phyloP scores from a whole-genome alignment of 2,329 filamentous ascomycete genomes.

The Rhinocladiella similis region DNA sequence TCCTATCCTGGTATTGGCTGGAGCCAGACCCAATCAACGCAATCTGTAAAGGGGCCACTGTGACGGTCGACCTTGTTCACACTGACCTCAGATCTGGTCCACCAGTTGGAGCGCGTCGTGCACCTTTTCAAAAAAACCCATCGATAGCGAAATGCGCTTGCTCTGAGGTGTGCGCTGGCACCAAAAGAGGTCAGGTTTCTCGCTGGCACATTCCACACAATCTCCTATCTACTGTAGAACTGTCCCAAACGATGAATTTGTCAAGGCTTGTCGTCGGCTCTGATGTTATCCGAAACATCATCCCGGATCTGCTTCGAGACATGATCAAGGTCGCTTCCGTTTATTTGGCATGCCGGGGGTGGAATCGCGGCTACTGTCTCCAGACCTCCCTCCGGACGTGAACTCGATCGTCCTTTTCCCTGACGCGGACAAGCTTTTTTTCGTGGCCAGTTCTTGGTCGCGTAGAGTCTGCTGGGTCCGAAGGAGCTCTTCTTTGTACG shows the following conservation, averaged over 20 bases:
- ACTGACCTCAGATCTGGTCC: conserved; percentile 1
- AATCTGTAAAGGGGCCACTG: background rate
- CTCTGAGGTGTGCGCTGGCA: conserved; percentile 4
- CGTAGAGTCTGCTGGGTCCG: conserved; percentile 41
- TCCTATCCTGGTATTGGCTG: conserved; percentile 20
- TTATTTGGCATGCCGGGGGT: conserved; percentile 21
- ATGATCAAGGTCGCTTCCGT: conserved; percentile 21
- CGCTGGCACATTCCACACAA: background rate
- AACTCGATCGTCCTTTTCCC: conserved; percentile 31
- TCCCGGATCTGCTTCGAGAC: background rate
- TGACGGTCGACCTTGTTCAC: conserved; percentile 13
- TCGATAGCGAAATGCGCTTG: background rate
- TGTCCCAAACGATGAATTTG: too few relatives aligned
- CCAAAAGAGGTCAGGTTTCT: background rate
- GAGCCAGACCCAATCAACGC: conserved; percentile 8
- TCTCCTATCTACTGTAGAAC: background rate
- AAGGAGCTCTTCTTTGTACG: conserved; percentile 48
- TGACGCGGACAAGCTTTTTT: conserved; percentile 25
- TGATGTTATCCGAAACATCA: background rate
- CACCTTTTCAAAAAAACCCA: background rate
- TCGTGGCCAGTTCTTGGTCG: conserved; percentile 21
- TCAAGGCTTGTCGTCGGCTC: background rate
- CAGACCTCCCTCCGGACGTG: conserved; percentile 18
- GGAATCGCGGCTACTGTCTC: conserved; percentile 17
- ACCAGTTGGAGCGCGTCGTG: background rate